Evolutionary conservation across 495 filamentous ascomycete genomes (phyloP), one percentile per base, ranked within the genome.

Genomic region (Daldinia loculata): DNA sequence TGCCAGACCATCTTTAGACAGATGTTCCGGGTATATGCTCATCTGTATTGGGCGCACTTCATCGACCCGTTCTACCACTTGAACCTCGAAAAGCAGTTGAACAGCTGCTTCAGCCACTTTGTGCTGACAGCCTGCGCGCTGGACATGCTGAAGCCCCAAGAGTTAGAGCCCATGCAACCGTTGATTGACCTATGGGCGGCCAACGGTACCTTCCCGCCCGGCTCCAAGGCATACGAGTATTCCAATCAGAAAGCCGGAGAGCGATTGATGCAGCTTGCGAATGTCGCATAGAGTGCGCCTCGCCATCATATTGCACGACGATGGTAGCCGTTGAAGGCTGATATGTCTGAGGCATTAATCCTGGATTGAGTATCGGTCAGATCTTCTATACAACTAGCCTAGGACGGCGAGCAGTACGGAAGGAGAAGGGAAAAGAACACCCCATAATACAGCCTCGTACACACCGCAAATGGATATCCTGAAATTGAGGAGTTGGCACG

Each of bases 21-120:
- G 81, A 98, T 98, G 91, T 95, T 97, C 86, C 93, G 94, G 39
- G 93, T 94, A 78, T 98, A 98, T 72, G 91, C 93, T 36, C 94
- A 98, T 81, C 84, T 95, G 29, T 95, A 95, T 83, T 92, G 92
- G 84, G 88, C 89, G 7, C 92, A 95, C 81, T 95, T 90, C 83
- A 75, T 89, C 61, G 90, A 93, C 56, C 92, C 91, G 9, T 93
- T 93, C 80, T 95, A 92, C 83, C 91, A 95, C 73, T 86, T 94
- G 62, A 92, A 89, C 80, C 87, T 91, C 58, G 89, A 93, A 74
- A 92, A 93, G 81, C 90, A 93, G 72, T 86, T 98, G 57, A 98
- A 98, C 85, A 96, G 93, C 78, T 95, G 92, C 81, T 98, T 97
- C 79, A 92, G 93, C 63, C 93, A 97, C 82, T 98, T 97, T 72